Evolutionary conservation across 2,329 filamentous ascomycete genomes (phyloP), one percentile per base, ranked within the genome.

Genomic region (Ascomycota sp.): DNA sequence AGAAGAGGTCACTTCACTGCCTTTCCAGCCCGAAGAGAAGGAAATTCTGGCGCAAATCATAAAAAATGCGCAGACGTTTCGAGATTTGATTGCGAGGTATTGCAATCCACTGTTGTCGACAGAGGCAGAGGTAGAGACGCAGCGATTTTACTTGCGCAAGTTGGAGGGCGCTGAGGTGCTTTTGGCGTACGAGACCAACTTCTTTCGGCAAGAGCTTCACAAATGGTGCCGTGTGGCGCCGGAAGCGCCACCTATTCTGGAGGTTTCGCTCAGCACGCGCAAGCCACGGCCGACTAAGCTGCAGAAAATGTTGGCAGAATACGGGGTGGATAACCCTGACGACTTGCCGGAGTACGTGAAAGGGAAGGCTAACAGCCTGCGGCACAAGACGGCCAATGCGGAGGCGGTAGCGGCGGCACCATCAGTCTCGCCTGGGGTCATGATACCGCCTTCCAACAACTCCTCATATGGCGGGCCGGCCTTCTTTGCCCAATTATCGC

Each of bases 281-380:
- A 98, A 98, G 52, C 89, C 89, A 25, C 74, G 89, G 7, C 89
- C 89, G 7, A 98, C 89, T 0, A 98, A 98, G 54, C 69, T 94
- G 39, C 86, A 95, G 51, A 95, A 94, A 57, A 69, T 95, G 43
- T 76, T 98, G 61, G 73, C 73, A 2, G 77, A 89, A 42, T 71
- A 89, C 36, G 85, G 83, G 2, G 81, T 95, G 9, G 75, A 85
- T 4, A 82, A 91, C 40, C 81, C 82, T 0, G 86, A 95, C 31
- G 80, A 94, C 40, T 63, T 98, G 4, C 89, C 89, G 0, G 74
- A 83, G 36, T 72, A 79, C 39, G 67, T 85, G 36, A 75, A 80
- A 38, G 71, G 79, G 4, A 92, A 92, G 47, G 73, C 75, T 0
- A 73, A 77, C 36, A 72, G 67, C 36, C 52, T 74, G 5, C 78